Evolutionary conservation across 2,329 filamentous ascomycete genomes (phyloP), one percentile per base, ranked within the genome.

Genomic region (Penicillium vulpinum): DNA sequence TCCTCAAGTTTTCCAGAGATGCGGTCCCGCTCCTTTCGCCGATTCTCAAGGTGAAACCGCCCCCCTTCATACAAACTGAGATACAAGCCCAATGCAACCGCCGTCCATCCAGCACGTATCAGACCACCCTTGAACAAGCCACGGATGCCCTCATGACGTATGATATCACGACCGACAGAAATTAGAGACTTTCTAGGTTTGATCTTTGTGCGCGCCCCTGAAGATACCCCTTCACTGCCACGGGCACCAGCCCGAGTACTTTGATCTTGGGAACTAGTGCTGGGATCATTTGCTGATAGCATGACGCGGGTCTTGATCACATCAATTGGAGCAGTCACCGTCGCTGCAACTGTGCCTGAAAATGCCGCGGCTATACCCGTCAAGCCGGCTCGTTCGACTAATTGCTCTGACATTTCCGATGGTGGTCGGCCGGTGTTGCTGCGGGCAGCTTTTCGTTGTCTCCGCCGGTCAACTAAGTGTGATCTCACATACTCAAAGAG

Each of bases 281-380:
- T 13, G 11, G 13, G 38, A 40, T 54, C 71, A 15, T 78, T 80
- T 1, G 86, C 86, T 29, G 83, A 81, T 26, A 96, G 79, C 92
- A 96, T 96, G 75, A 96, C 89, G 48, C 90, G 79, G 62, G 92
- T 96, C 79, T 96, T 96, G 24, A 96, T 84, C 10, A 96, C 91
- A 73, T 96, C 92, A 54, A 92, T 85, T 0, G 92, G 92, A 49
- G 92, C 96, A 1, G 92, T 96, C n/a, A 94, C 72, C 10, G 90
- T 83, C 0, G 92, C 89, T 0, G 91, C 88, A 9, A 93, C 73
- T 6, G 85, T 85, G 0, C 92, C 92, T 0, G 91, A 90, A 16
- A 82, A 73, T 2, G 88, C 90, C 0, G 91, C 92, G 68, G 89
- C 90, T 4, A 83, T 56, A 0, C 88, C 91, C 0, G 90, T 94